Conservation (phyloP, 129 eudicot genomes). For the Lonicera japonica region DNA sequence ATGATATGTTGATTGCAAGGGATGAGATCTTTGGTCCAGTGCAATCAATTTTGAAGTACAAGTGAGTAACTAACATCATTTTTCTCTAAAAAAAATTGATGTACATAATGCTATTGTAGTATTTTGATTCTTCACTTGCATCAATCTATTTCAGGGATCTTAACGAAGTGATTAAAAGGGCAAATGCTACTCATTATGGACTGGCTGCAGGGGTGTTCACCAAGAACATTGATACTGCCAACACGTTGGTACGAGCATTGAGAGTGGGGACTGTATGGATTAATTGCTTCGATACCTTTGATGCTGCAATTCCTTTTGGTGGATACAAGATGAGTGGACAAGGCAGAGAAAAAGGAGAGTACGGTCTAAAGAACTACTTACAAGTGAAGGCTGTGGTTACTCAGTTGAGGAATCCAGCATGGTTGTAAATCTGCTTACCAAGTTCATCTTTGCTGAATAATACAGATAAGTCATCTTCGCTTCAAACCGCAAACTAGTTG, state of each 20-base stretch:
- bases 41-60: slow-evolving; percentile 51
- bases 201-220: slow-evolving; percentile 65
- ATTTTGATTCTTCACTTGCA: not conserved
- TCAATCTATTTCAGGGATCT: slow-evolving; percentile 30
- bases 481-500: not conserved
- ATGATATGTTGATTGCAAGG: slow-evolving; percentile 49
- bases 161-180: slow-evolving; percentile 44
- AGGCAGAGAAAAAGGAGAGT: slow-evolving; percentile 58
- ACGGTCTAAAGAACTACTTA: slow-evolving; percentile 51
- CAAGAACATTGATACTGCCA: slow-evolving; percentile 52
- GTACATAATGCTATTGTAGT: not conserved
- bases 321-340: slow-evolving; percentile 66
- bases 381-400: slow-evolving; percentile 69
- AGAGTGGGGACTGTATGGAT: slow-evolving; percentile 62
- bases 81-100: too few relatives aligned
- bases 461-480: not conserved
- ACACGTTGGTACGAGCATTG: slow-evolving; percentile 44
- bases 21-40: slow-evolving; percentile 70
- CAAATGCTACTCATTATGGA: slow-evolving; percentile 39
- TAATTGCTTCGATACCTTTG: slow-evolving; percentile 46
- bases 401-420: slow-evolving; percentile 46
- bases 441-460: not conserved
- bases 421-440: slow-evolving; percentile 27
- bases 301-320: slow-evolving; percentile 63
- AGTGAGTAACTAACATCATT: slow-evolving; percentile 17